These are phyloP conservation scores for Inonotus obliquus DNA, from an alignment of 1,284 basidiomycete species.

Conservation along the genomic window DNA sequence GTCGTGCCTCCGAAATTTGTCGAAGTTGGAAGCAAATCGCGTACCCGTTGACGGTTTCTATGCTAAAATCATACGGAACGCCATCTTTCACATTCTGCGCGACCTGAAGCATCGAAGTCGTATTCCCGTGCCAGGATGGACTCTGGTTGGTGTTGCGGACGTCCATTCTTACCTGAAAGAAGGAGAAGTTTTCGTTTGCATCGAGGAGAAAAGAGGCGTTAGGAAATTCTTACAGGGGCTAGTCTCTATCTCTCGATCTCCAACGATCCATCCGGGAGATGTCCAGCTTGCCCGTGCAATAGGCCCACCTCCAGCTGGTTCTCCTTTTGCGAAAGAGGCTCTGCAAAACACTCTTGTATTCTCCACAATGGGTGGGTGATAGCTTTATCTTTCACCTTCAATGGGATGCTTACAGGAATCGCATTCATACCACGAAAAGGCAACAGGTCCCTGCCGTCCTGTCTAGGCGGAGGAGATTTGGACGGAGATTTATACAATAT, in stretches of 20 bases:
- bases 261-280: slow-evolving; percentile 31
- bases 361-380: slow-evolving; percentile 22
- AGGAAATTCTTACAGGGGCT: slow-evolving; percentile 48
- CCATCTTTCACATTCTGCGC: slow-evolving; percentile 57
- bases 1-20: slow-evolving; percentile 35
- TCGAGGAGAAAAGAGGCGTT: slow-evolving; percentile 36
- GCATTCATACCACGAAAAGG: slow-evolving; percentile 32
- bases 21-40: slow-evolving; percentile 30
- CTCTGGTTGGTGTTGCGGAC: slow-evolving; percentile 66
- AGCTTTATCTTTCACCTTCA: neutral
- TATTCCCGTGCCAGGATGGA: slow-evolving; percentile 63
- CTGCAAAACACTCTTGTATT: slow-evolving; percentile 47
- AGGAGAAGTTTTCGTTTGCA: slow-evolving; percentile 55
- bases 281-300: slow-evolving; percentile 30
- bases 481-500: slow-evolving; percentile 55
- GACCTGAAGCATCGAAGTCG: slow-evolving; percentile 63
- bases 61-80: slow-evolving; percentile 44
- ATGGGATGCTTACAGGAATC: neutral
- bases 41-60: slow-evolving; percentile 43
- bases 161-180: slow-evolving; percentile 45
- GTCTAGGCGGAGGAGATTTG: slow-evolving; percentile 60
- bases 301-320: slow-evolving; percentile 24
- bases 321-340: slow-evolving; percentile 18
- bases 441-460: slow-evolving; percentile 51
- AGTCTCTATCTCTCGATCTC: slow-evolving; percentile 46